Percentiles rank a stretch among this genome's conserved stretches.
Evolutionary conservation across 2,329 filamentous ascomycete genomes (phyloP).

Genomic region (Alternaria metachromatica): DNA sequence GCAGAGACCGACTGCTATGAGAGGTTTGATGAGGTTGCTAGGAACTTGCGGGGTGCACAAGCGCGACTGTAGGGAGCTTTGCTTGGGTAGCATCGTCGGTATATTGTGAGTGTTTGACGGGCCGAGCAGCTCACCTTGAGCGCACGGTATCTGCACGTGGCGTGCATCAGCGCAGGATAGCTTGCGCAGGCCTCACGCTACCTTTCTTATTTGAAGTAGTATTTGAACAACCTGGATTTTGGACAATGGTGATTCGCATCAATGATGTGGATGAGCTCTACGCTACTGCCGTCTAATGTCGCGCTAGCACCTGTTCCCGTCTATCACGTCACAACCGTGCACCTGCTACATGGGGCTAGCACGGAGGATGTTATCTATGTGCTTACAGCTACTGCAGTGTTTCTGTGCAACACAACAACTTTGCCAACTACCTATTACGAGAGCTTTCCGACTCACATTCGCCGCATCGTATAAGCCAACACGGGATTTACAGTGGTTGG

Average conservation of each 20-base stretch:
- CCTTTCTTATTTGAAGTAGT: neutral
- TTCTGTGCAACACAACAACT: conserved; percentile 3
- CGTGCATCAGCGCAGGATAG: neutral
- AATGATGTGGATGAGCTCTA: neutral
- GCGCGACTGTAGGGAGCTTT: conserved; percentile 17
- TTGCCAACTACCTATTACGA: neutral
- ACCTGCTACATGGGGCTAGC: conserved; percentile 12
- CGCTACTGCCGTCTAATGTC: conserved; percentile 8
- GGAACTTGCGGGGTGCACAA: conserved; percentile 12
- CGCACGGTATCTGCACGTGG: conserved; percentile 4
- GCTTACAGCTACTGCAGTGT: neutral
- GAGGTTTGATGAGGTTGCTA: conserved; percentile 31
- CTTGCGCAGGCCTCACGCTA: neutral
- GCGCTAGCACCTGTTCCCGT: neutral
- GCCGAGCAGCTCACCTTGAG: neutral
- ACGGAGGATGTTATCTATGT: neutral
- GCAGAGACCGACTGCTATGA: conserved; percentile 41
- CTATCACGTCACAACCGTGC: conserved; percentile 8
- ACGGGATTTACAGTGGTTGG: neutral
- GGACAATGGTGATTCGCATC: neutral
- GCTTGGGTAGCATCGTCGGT: neutral
- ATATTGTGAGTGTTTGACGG: neutral
- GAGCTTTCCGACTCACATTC: neutral
- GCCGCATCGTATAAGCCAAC: neutral
- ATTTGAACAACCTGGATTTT: neutral